Conservation (phyloP, 1,284 basidiomycete genomes). For the Marasmius sp. region DNA sequence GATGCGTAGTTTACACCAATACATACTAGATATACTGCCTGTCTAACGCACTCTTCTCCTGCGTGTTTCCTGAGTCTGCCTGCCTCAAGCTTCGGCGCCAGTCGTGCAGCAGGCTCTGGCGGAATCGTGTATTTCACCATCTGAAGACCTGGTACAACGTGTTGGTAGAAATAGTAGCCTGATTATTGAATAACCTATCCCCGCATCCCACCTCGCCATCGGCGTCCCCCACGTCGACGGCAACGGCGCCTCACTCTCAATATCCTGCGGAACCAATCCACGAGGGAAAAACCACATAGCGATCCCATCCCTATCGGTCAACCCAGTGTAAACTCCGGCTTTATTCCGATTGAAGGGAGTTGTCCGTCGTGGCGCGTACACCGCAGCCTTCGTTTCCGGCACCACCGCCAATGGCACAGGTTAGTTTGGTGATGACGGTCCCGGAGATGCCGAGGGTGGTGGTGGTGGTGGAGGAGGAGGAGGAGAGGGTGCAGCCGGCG, state of each 20-base stretch:
- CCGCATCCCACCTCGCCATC: constrained; percentile 72
- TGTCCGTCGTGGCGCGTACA: constrained; percentile 47
- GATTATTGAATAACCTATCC: constrained; percentile 73
- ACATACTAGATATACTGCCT: no score
- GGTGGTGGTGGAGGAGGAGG: constrained; percentile 61
- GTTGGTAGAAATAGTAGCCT: constrained; percentile 77
- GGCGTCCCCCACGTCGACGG: constrained; percentile 77
- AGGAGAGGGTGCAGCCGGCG: constrained; percentile 66
- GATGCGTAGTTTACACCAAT: no score
- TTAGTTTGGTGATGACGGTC: constrained; percentile 61
- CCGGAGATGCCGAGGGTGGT: constrained; percentile 65
- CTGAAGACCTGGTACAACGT: constrained; percentile 96
- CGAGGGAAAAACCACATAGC: constrained; percentile 82
- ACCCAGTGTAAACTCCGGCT: constrained; percentile 81
- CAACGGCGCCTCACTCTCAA: constrained; percentile 63
- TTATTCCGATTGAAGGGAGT: constrained; percentile 72
- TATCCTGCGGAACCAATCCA: constrained; percentile 70
- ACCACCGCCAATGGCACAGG: constrained; percentile 67
- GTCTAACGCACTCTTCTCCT: no score
- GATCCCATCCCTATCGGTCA: constrained; percentile 74
- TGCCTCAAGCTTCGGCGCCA: no score
- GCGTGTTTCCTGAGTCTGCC: no score
- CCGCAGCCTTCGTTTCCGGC: constrained; percentile 70
- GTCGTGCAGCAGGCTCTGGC: no score
- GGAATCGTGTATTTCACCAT: no score